A percentile compares a stretch with the other conserved stretches of the same genome.
phyloP scores from a whole-genome alignment of 371 early-diverging fungal genomes.

The Mortierella sp. region DNA sequence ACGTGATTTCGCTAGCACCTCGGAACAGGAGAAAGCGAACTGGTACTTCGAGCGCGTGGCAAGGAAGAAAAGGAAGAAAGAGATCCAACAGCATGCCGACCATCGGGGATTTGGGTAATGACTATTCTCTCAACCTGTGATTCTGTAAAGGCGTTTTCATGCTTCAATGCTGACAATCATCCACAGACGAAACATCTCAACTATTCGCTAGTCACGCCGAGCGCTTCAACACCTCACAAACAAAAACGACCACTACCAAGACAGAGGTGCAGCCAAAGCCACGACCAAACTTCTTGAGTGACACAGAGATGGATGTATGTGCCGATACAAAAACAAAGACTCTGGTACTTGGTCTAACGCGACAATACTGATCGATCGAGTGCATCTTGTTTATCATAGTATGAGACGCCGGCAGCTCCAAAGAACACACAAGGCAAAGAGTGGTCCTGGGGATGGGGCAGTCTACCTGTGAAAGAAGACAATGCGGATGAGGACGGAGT shows the following conservation, averaged over 20 bases:
- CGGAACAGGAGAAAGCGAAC: conserved; percentile 31
- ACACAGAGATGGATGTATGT: conserved; percentile 58
- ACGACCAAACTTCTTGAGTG: conserved; percentile 54
- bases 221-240: conserved; percentile 7
- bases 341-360: too few species aligned
- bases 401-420: conserved; percentile 40
- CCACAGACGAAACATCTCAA: conserved; percentile 11
- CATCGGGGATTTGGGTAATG: conserved; percentile 38
- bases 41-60: conserved; percentile 30
- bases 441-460: conserved; percentile 59
- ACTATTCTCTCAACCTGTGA: neutral
- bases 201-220: neutral
- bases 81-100: conserved; percentile 52
- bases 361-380: neutral
- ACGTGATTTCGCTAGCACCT: conserved; percentile 15
- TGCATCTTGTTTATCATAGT: conserved; percentile 16
- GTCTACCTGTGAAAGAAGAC: conserved; percentile 52
- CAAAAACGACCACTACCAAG: conserved; percentile 3
- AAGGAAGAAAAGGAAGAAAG: conserved; percentile 42
- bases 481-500: conserved; percentile 43
- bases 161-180: neutral
- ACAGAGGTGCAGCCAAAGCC: conserved; percentile 22
- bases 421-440: conserved; percentile 33
- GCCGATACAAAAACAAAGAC: too few species aligned
- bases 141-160: neutral